Percentiles rank a stretch among this genome's conserved stretches.
phyloP scores from a whole-genome alignment of 805 yeast genomes.

The Trichomonascus vanleenenianus region DNA sequence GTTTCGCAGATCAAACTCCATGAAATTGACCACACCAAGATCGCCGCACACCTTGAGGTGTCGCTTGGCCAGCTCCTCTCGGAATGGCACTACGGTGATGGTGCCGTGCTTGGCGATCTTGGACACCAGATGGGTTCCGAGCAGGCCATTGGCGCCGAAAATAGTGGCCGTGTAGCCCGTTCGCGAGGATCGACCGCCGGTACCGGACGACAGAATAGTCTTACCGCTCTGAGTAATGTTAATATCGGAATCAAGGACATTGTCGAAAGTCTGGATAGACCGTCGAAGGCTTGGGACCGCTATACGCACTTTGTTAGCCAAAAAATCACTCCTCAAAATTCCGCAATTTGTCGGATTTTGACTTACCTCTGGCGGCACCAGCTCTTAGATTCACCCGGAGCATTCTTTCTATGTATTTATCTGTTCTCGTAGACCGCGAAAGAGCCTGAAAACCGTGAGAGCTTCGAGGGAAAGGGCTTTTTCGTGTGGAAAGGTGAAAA shows the following conservation, averaged over 20 bases:
- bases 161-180: slow-evolving; percentile 86
- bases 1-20: slow-evolving; percentile 78
- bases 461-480: too few species aligned
- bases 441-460: too few species aligned
- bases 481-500: too few species aligned
- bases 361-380: not conserved
- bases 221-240: slow-evolving; percentile 67
- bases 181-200: slow-evolving; percentile 74
- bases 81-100: slow-evolving; percentile 63
- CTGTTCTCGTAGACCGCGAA: not conserved
- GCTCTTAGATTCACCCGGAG: not conserved
- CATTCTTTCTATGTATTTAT: not conserved
- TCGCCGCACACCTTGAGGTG: slow-evolving; percentile 79
- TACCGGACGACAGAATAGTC: slow-evolving; percentile 60
- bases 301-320: not conserved
- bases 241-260: slow-evolving; percentile 41
- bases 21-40: slow-evolving; percentile 76
- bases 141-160: slow-evolving; percentile 73
- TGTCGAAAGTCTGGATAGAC: slow-evolving; percentile 30
- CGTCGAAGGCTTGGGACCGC: not conserved
- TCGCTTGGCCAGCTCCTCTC: slow-evolving; percentile 72
- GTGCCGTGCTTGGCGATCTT: slow-evolving; percentile 81
- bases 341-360: not conserved
- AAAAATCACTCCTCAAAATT: not conserved
- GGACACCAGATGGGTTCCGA: slow-evolving; percentile 65